Conservation (phyloP, 345 rosid species). For the Salix purpurea region DNA sequence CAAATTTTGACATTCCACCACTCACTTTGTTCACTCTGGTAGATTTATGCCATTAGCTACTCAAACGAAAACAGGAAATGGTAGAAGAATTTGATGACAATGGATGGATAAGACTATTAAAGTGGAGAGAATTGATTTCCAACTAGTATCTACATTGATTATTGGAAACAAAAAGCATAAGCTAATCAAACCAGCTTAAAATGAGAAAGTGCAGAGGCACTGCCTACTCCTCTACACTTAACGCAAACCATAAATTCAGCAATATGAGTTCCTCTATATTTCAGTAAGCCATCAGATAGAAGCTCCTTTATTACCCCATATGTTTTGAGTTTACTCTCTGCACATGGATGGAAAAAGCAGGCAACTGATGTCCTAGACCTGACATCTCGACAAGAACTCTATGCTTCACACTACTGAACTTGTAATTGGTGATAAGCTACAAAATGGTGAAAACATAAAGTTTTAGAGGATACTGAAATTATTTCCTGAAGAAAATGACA, state of each 20-base stretch:
- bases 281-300: slow-evolving; percentile 25
- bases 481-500: too few relatives aligned
- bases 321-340: slow-evolving; percentile 16
- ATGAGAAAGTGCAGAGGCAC: slow-evolving; percentile 33
- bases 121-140: too few relatives aligned
- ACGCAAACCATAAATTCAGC: slow-evolving; percentile 29
- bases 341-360: slow-evolving; percentile 37
- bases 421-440: slow-evolving; percentile 32
- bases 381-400: slow-evolving; percentile 21
- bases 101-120: too few relatives aligned
- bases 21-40: too few relatives aligned
- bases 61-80: too few relatives aligned
- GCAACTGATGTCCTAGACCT: slow-evolving; percentile 30
- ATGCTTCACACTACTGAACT: slow-evolving; percentile 36
- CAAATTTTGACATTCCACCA: too few relatives aligned
- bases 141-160: too few relatives aligned
- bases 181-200: slow-evolving; percentile 18
- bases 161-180: too few relatives aligned
- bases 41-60: too few relatives aligned
- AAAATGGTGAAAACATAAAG: neutral
- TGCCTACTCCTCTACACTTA: slow-evolving; percentile 37
- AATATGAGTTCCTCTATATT: neutral
- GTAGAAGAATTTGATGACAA: too few relatives aligned
- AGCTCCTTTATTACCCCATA: slow-evolving; percentile 40
- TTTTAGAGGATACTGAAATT: too few relatives aligned